Evolutionary conservation across 768 basidiomycete species (phyloP).

Genomic region (Dentipellis sp.): DNA sequence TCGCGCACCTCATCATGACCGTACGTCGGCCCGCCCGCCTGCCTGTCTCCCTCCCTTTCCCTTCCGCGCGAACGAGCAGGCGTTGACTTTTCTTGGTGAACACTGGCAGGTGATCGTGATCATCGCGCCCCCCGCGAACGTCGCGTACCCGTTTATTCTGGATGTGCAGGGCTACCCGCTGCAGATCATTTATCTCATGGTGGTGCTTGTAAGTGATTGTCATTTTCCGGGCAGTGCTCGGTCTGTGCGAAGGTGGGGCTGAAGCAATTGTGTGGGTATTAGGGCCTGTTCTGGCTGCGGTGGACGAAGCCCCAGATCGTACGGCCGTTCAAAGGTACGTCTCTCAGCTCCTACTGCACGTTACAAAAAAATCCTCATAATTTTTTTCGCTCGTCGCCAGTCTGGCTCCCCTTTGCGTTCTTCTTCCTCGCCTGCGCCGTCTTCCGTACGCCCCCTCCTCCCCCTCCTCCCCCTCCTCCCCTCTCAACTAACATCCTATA

Average conservation of each 20-base stretch:
- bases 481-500: no score
- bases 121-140: constrained; percentile 35
- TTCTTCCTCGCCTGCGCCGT: constrained; percentile 44
- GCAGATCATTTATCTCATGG: constrained; percentile 49
- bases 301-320: constrained; percentile 36
- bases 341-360: not conserved
- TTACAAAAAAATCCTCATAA: not conserved
- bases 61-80: no score
- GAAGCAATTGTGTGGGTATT: not conserved
- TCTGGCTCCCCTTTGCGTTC: constrained; percentile 45
- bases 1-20: constrained; percentile 46
- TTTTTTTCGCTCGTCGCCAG: constrained; percentile 30
- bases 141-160: constrained; percentile 54
- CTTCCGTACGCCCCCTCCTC: constrained; percentile 35
- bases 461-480: no score
- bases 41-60: no score
- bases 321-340: constrained; percentile 41
- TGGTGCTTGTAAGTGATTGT: constrained; percentile 35
- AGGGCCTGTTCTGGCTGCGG: constrained; percentile 50
- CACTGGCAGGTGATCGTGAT: constrained; percentile 46
- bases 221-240: no score
- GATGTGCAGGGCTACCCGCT: constrained; percentile 44
- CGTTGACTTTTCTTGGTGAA: no score
- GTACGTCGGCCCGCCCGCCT: no score
- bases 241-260: no score